Conservation (phyloP, 2,329 filamentous ascomycete genomes). For the Microcera coccophila region DNA sequence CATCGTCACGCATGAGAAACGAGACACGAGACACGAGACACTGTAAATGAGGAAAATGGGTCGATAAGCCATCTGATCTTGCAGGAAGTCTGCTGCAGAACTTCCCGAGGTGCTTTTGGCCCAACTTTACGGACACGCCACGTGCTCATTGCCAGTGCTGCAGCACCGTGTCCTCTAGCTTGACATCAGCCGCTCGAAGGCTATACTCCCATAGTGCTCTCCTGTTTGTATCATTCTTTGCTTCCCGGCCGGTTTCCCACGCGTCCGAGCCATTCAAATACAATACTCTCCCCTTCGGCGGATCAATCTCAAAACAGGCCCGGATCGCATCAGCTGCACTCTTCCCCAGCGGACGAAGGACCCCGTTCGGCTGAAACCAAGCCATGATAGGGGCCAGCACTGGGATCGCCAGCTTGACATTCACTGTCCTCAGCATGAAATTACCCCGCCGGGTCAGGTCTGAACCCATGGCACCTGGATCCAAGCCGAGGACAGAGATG, state of each 20-base stretch:
- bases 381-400: constrained; percentile 21
- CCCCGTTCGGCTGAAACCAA: constrained; percentile 29
- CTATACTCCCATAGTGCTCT: constrained; percentile 32
- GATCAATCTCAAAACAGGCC: constrained; percentile 30
- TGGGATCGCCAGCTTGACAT: constrained; percentile 25
- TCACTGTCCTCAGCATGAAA: constrained; percentile 20
- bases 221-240: constrained; percentile 28
- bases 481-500: constrained; percentile 35
- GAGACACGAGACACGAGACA: no score
- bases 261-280: constrained; percentile 35
- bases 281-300: constrained; percentile 25
- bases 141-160: constrained; percentile 26
- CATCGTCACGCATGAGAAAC: no score
- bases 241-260: constrained; percentile 26
- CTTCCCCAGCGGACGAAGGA: constrained; percentile 28
- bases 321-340: constrained; percentile 32
- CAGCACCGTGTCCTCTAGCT: constrained; percentile 25
- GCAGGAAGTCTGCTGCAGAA: no score
- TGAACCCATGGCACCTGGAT: constrained; percentile 37
- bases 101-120: no score
- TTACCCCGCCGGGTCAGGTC: constrained; percentile 27
- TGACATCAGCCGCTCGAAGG: constrained; percentile 22
- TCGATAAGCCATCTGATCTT: no score
- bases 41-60: no score
- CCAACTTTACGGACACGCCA: no score